phyloP scores from a whole-genome alignment of 768 basidiomycete genomes.

The Tylopilus cervinicoccineus region DNA sequence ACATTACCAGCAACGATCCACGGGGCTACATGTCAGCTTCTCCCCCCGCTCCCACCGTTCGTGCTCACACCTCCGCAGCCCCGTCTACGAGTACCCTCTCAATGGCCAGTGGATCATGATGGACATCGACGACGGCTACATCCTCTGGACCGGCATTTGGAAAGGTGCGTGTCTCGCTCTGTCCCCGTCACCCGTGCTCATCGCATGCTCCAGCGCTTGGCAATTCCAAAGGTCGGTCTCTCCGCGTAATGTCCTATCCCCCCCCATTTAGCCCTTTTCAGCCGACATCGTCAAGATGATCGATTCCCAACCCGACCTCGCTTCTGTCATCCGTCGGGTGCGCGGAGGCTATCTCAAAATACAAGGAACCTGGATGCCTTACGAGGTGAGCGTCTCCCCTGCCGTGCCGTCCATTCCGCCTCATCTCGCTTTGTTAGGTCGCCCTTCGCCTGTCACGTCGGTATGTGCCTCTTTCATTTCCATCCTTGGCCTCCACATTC shows the following conservation, averaged over 20 bases:
- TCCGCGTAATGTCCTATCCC: constrained; percentile 5
- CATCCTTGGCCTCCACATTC: constrained; percentile 11
- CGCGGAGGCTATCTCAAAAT: constrained; percentile 89
- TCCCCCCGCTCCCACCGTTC: not conserved
- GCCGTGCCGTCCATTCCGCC: constrained; percentile 12
- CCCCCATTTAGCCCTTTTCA: constrained; percentile 31
- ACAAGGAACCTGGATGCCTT: constrained; percentile 93
- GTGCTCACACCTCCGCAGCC: constrained; percentile 37
- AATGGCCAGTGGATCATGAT: constrained; percentile 95
- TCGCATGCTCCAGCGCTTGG: constrained; percentile 56
- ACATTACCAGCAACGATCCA: constrained; percentile 88
- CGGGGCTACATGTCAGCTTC: constrained; percentile 77
- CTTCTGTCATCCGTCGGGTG: constrained; percentile 75
- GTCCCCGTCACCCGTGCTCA: constrained; percentile 4
- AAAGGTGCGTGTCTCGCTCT: constrained; percentile 53
- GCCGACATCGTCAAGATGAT: constrained; percentile 93
- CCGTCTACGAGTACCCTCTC: constrained; percentile 86
- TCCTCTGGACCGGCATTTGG: constrained; percentile 93
- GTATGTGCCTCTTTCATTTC: constrained; percentile 40
- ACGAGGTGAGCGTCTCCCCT: constrained; percentile 52
- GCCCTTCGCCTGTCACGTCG: constrained; percentile 76
- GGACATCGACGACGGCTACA: constrained; percentile 90
- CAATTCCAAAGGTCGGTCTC: constrained; percentile 73
- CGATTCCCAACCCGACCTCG: constrained; percentile 86
- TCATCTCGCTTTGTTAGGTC: constrained; percentile 46